Conservation (phyloP, 2,329 filamentous ascomycete genomes). For the Colletotrichum magnum region DNA sequence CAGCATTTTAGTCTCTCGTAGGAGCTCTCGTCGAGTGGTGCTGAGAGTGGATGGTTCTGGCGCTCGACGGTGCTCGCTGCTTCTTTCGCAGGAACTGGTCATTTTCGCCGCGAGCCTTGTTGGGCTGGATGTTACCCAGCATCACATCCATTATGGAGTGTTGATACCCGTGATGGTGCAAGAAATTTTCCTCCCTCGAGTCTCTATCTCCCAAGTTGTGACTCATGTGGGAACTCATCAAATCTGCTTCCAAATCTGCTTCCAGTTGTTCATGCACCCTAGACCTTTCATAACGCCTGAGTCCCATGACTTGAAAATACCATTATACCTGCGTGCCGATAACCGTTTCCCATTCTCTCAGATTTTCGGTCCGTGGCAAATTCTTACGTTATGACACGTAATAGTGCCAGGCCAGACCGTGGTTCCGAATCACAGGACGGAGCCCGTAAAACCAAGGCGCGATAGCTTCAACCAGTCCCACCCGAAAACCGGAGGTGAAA, state of each 20-base stretch:
- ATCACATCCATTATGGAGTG: no score
- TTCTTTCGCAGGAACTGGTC: slow-evolving; percentile 4
- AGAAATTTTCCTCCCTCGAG: no score
- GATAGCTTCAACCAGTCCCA: background rate
- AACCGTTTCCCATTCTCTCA: background rate
- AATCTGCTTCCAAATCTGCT: no score
- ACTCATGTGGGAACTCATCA: no score
- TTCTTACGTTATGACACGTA: background rate
- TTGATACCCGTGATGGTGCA: no score
- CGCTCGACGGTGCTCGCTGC: background rate
- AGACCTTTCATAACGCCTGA: no score
- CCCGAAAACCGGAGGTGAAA: background rate
- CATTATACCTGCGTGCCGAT: background rate
- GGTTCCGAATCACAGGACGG: background rate
- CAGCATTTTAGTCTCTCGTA: slow-evolving; percentile 10
- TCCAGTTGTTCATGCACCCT: no score
- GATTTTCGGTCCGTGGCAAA: background rate
- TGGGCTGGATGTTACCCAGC: background rate
- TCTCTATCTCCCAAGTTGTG: no score
- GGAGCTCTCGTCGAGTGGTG: slow-evolving; percentile 12
- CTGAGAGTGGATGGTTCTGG: background rate
- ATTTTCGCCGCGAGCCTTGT: background rate
- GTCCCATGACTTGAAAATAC: background rate
- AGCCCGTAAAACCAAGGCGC: background rate
- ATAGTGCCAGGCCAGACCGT: background rate